Base-by-base conservation (phyloP, 768 basidiomycete genomes). In the Chalciporus piperatus region DNA sequence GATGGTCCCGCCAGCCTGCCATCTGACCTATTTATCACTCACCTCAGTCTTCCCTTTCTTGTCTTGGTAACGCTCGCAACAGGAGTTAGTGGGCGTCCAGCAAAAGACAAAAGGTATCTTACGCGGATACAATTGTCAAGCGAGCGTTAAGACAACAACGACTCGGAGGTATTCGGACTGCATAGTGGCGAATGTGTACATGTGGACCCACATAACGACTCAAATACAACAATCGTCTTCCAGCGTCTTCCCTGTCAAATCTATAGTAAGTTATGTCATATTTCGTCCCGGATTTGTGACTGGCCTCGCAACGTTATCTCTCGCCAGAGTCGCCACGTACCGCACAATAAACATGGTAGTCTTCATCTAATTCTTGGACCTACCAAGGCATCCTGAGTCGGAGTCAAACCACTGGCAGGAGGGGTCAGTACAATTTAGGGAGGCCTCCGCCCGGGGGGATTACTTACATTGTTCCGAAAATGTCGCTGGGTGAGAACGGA, bases 181-280 rank as follows among this genome's bases (percentile, higher is more conserved):
- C 22, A 43, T 10, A 23, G 35, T 28, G 8, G 35, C 30, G 17
- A 42, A 22, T 41, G 62, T 58, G 58, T 58, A 64, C 10, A 66
- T 61, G 58, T 17, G 51, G 63, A 54, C 61, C 60, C 50, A 63
- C 62, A 60, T 1, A 6, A 35, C 43, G 25, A 60, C 58, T 46
- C 44, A 41, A 54, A 41, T 42, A 64, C 50, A 66, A 64, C 48
- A 55, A 48, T 39, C 33, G 14, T 27, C 27, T 46, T 35, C 16
- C 14, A 13, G 8, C 12, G 33, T n/a, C 16, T 14, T 47, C 40
- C 12, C 25, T 35, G 17, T 44, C 41, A 16, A 40, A 42, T 33
- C 50, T 49, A 33, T 48, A 14, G 46, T 27, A n/a, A n/a, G n/a
- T n/a, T n/a, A 22, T 12, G 22, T 7, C 17, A 19, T 14, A 30